phyloP scores from a whole-genome alignment of 371 early-diverging fungal species.

The Mucor velutinosus region DNA sequence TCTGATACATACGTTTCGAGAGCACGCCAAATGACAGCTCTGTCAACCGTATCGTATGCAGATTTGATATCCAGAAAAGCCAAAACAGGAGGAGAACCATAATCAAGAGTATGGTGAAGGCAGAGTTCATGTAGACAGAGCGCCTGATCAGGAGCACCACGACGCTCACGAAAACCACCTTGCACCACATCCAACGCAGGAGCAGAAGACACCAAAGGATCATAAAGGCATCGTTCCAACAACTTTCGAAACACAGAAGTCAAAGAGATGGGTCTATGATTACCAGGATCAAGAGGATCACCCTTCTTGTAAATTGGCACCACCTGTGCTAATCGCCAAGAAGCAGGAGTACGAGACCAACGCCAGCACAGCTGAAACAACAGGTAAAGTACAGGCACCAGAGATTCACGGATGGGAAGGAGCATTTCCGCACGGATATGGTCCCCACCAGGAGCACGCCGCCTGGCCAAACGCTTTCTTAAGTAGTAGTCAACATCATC shows the following conservation, averaged over 20 bases:
- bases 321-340: no score
- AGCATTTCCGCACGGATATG: no score
- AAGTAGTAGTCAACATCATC: no score
- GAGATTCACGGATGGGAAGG: no score
- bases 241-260: not conserved
- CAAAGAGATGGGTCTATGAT: no score
- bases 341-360: no score
- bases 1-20: constrained; percentile 2
- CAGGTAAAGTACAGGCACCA: no score
- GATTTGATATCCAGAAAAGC: constrained; percentile 25
- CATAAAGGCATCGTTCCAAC: not conserved
- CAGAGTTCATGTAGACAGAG: constrained; percentile 9
- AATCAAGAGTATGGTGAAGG: constrained; percentile 2
- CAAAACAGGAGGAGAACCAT: constrained; percentile 9
- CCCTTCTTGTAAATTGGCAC: no score
- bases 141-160: constrained; percentile 14
- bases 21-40: constrained; percentile 13
- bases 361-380: no score
- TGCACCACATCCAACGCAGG: constrained; percentile 22
- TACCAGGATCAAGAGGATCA: no score
- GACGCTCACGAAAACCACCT: constrained; percentile 17
- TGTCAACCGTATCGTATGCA: constrained; percentile 27
- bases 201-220: not conserved
- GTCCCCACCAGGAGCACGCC: no score
- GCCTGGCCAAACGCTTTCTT: no score